Conservation (phyloP, 2,329 filamentous ascomycete species). For the Westerdykella aurantiaca region DNA sequence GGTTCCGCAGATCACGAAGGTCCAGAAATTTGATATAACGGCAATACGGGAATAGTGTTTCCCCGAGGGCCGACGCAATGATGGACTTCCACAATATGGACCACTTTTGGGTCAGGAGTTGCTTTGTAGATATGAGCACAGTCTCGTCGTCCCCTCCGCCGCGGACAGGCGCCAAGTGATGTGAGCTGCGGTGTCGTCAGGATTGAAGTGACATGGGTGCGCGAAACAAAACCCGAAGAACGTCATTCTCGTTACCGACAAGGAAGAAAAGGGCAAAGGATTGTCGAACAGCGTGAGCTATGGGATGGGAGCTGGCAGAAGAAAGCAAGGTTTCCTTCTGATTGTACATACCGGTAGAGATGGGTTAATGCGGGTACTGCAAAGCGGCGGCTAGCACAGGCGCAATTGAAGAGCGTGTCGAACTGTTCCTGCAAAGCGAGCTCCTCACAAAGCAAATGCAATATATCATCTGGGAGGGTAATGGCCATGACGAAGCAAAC, state of each 20-base stretch:
- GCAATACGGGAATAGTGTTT: constrained; percentile 63
- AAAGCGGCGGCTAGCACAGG: constrained; percentile 51
- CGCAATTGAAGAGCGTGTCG: constrained; percentile 55
- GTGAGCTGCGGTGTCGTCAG: constrained; percentile 29
- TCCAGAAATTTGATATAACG: constrained; percentile 61
- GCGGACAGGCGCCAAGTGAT: constrained; percentile 42
- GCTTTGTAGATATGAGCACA: constrained; percentile 39
- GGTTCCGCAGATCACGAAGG: constrained; percentile 54
- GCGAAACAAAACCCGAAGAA: neutral
- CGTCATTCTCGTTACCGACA: neutral
- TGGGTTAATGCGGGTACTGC: constrained; percentile 55
- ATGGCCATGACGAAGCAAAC: constrained; percentile 16
- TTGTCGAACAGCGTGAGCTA: neutral
- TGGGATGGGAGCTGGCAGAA: too few species aligned
- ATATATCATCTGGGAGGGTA: constrained; percentile 52
- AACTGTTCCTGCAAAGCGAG: constrained; percentile 54
- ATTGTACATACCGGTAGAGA: constrained; percentile 54
- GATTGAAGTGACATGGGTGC: neutral
- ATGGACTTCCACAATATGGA: constrained; percentile 63
- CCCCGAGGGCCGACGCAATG: constrained; percentile 57
- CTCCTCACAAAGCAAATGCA: constrained; percentile 57
- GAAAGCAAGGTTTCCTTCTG: neutral
- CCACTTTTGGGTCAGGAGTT: constrained; percentile 51
- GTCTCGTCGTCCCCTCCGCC: constrained; percentile 41
- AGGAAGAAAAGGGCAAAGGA: neutral